phyloP scores from a whole-genome alignment of 768 basidiomycete species.

The Leccinum subtestaceum region DNA sequence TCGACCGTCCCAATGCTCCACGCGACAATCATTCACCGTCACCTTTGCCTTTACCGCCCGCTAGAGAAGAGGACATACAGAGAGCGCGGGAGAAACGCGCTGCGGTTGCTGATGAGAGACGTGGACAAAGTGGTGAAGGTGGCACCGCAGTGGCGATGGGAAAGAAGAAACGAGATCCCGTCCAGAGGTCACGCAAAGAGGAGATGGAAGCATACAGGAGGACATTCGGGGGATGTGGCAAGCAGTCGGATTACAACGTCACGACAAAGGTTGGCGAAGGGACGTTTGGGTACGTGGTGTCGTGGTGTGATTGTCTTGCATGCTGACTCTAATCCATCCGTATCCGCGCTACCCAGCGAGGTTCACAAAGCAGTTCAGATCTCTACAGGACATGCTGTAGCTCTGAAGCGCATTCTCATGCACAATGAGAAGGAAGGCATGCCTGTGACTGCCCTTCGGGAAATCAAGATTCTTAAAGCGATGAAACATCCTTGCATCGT shows the following conservation, averaged over 20 bases:
- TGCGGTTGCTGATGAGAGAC: slow-evolving; percentile 9
- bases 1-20: slow-evolving; percentile 48
- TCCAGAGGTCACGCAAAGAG: slow-evolving; percentile 56
- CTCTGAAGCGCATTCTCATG: slow-evolving; percentile 93
- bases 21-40: slow-evolving; percentile 45
- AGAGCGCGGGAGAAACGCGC: slow-evolving; percentile 28
- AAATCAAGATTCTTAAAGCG: slow-evolving; percentile 94
- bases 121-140: slow-evolving; percentile 1
- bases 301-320: neutral
- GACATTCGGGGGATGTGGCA: slow-evolving; percentile 65
- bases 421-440: slow-evolving; percentile 97
- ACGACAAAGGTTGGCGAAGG: slow-evolving; percentile 93
- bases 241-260: slow-evolving; percentile 72
- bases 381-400: slow-evolving; percentile 60
- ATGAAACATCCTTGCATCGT: slow-evolving; percentile 85
- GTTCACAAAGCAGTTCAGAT: slow-evolving; percentile 85
- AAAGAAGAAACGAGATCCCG: slow-evolving; percentile 40
- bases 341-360: slow-evolving; percentile 49
- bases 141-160: neutral
- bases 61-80: slow-evolving; percentile 26
- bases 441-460: slow-evolving; percentile 93
- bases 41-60: slow-evolving; percentile 33
- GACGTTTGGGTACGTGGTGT: slow-evolving; percentile 82
- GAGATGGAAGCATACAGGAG: slow-evolving; percentile 69
- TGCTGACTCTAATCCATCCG: slow-evolving; percentile 8